Base-by-base conservation (phyloP, 176 grass and related monocot species). In the Musa beccarii region DNA sequence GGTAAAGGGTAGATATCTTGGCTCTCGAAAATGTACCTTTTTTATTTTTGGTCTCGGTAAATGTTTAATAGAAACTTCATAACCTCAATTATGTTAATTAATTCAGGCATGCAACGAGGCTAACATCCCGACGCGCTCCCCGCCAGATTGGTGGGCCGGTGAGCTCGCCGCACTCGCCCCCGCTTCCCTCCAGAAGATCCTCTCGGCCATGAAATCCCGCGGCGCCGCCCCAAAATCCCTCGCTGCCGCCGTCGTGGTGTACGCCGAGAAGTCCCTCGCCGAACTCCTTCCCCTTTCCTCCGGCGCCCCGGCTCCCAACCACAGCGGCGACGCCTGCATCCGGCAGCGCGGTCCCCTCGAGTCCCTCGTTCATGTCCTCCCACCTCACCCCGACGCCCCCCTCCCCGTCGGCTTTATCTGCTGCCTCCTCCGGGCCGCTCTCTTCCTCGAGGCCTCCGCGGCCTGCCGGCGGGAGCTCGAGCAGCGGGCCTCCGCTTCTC, bases 351-450 rank as follows among this genome's bases (percentile, higher is more conserved):
- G 10, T 10, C 75, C 87, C 9, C 63, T 98, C 1, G 88, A 91
- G 62, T 69, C 86, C 21, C 72, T 93, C 8, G 75, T 89, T 1
- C 78, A 81, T 54, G 75, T 82, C 59, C 82, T 98, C 16, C 88
- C 94, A 26, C 21, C 74, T 2, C 43, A 66, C 21, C 57, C 81
- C 21, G 81, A 83, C 10, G 80, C 69, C 19, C 83, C 78, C 0
- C 75, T 98, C 71, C 82, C 88, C 9, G 73, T 85, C 9, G 83
- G 82, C 5, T 86, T 93, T 53, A 59, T 98, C 23, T 98, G 90
- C 75, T 82, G 75, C 59, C 78, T 91, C 51, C 90, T 98, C 25
- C 82, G 87, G 53, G 79, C 75, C 12, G 84, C 90, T 11, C 62
- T 89, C 10, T 57, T 73, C 23, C 1, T 79, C 24, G 59, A 28